phyloP scores from a whole-genome alignment of 805 yeast species.

The Kazachstania bromeliacearum region DNA sequence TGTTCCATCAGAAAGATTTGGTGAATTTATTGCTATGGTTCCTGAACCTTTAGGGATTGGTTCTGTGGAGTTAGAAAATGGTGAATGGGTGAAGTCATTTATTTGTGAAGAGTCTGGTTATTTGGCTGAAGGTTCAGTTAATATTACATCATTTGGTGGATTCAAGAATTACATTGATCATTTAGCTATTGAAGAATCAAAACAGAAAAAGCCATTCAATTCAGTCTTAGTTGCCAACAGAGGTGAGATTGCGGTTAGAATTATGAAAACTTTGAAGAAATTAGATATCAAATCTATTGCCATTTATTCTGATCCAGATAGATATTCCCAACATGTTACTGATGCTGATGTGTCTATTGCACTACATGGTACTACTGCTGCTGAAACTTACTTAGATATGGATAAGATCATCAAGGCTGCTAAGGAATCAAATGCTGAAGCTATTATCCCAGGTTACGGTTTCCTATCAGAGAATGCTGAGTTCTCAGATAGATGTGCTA shows the following conservation, averaged over 20 bases:
- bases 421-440: slow-evolving; percentile 74
- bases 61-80: slow-evolving; percentile 70
- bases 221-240: slow-evolving; percentile 92
- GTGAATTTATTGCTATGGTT: slow-evolving; percentile 75
- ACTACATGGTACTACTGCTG: slow-evolving; percentile 72
- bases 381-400: slow-evolving; percentile 79
- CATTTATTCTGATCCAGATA: slow-evolving; percentile 83
- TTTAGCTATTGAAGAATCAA: slow-evolving; percentile 15
- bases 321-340: slow-evolving; percentile 77
- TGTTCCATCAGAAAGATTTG: slow-evolving; percentile 69
- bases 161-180: slow-evolving; percentile 54
- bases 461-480: slow-evolving; percentile 94
- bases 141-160: slow-evolving; percentile 82
- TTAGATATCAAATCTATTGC: slow-evolving; percentile 74
- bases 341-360: slow-evolving; percentile 77
- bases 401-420: slow-evolving; percentile 85
- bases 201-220: slow-evolving; percentile 53
- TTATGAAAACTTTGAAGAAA: slow-evolving; percentile 78
- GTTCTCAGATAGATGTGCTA: slow-evolving; percentile 77
- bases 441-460: slow-evolving; percentile 97
- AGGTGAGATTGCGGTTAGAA: slow-evolving; percentile 95
- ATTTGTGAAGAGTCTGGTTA: slow-evolving; percentile 92
- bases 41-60: slow-evolving; percentile 96
- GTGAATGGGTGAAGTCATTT: slow-evolving; percentile 83
- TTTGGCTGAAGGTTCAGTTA: slow-evolving; percentile 56